Base-by-base conservation (phyloP, 176 grass and related monocot species). In the Ampelocalamus luodianensis region DNA sequence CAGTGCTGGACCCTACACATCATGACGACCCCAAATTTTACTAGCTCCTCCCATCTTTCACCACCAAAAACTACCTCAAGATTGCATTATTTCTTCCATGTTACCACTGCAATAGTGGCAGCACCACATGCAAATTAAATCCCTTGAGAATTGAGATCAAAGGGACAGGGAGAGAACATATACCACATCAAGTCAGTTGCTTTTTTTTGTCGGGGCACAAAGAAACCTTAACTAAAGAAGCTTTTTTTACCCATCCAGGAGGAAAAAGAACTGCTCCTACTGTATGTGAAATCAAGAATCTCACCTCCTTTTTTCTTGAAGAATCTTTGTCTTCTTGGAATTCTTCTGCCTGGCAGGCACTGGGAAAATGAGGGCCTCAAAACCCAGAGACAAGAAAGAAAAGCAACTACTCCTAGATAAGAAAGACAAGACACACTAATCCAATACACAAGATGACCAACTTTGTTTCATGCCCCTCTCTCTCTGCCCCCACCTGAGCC, bases 321-420 rank as follows among this genome's bases (percentile, higher is more conserved):
- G 85, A 90, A 84, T 87, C 51, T 87, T 49, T 84, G 32, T 69
- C 76, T 74, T n/a, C 46, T 24, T 69, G 80, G 22, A 75, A 61
- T 83, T 63, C 37, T 45, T 58, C 43, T 66, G 62, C 54, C 80
- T 26, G 60, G 67, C 85, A 83, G 13, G 38, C 79, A 59, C 58
- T 5, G 79, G 10, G 43, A 48, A 79, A 45, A 90, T 18, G 66
- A 83, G 84, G 73, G 29, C 72, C 83, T 86, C 73, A 72, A 43
- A 60, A 79, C 49, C 67, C 48, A 50, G 73, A 72, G 77, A 81
- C 82, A 67, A 5, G 77, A 48, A 80, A 75, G 16, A 49, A 59
- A 68, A 40, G 78, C 54, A 43, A 80, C 0, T 29, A 29, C 29
- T 29, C 29, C 58, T n/a, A 50, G 71, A 90, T 72, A 82, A 78